A percentile compares a stretch with the other conserved stretches of the same genome.
These are phyloP conservation scores for Dipteronia dyeriana DNA, from an alignment of 345 rosid species.

Conservation along the genomic window DNA sequence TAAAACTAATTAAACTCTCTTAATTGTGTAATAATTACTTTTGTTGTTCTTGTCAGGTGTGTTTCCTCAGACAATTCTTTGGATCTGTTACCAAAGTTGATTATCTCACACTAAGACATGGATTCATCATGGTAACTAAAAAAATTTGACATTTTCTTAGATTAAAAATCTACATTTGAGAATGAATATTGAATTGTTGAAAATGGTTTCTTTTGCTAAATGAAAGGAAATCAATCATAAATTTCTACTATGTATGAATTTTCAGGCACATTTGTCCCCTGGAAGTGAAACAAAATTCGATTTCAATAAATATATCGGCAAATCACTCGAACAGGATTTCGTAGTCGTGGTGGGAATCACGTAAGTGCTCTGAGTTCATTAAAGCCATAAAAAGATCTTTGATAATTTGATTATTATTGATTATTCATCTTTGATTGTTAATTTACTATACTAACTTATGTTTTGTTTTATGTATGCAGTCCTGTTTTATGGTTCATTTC, in stretches of 20 bases:
- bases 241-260: background rate
- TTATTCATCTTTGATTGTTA: background rate
- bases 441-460: background rate
- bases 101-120: conserved; percentile 85
- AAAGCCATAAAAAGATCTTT: background rate
- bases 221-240: background rate
- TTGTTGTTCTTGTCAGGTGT: conserved; percentile 46
- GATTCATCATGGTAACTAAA: conserved; percentile 69
- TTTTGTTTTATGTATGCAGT: conserved; percentile 43
- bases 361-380: conserved; percentile 33
- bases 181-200: background rate
- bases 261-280: conserved; percentile 91
- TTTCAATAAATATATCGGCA: conserved; percentile 76
- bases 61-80: conserved; percentile 93
- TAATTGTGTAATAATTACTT: background rate
- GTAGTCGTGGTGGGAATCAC: conserved; percentile 85
- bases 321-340: conserved; percentile 90
- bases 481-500: conserved; percentile 80
- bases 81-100: conserved; percentile 86
- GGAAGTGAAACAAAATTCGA: conserved; percentile 67
- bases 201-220: background rate
- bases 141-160: background rate
- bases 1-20: too few species aligned
- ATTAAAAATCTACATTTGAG: background rate
- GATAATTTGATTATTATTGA: background rate